Conservation (phyloP, 805 yeast genomes). For the Candida boleticola region DNA sequence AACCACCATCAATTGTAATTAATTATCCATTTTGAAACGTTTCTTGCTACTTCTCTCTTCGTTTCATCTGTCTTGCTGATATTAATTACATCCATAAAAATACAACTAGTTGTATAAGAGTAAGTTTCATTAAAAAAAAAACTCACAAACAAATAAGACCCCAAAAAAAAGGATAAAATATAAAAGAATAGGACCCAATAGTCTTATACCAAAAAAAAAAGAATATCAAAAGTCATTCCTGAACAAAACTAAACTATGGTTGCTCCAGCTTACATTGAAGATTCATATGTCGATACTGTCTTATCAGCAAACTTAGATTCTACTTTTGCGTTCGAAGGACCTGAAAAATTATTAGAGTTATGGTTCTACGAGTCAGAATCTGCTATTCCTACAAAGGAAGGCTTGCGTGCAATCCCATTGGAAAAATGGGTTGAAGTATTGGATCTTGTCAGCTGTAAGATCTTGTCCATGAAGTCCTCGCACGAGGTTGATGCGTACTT, state of each 20-base stretch:
- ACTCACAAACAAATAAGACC: slow-evolving; percentile 2
- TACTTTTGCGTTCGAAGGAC: slow-evolving; percentile 93
- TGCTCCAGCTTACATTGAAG: slow-evolving; percentile 41
- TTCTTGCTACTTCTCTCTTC: slow-evolving; percentile 50
- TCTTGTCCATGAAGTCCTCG: slow-evolving; percentile 74
- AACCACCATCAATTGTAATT: slow-evolving; percentile 5
- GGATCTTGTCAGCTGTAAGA: slow-evolving; percentile 83
- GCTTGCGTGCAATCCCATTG: slow-evolving; percentile 63
- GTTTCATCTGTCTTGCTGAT: slow-evolving; percentile 31
- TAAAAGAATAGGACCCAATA: no score
- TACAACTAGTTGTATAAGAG: slow-evolving; percentile 23
- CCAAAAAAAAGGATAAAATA: slow-evolving; percentile 1
- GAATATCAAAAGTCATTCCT: neutral
- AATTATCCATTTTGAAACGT: slow-evolving; percentile 31
- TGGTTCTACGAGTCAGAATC: slow-evolving; percentile 69
- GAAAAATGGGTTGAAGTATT: slow-evolving; percentile 69
- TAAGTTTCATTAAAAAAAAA: slow-evolving; percentile 29
- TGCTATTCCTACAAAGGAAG: slow-evolving; percentile 42
- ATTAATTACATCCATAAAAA: slow-evolving; percentile 12
- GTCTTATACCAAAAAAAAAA: slow-evolving; percentile 5
- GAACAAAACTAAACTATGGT: no score
- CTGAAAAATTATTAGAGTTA: slow-evolving; percentile 87
- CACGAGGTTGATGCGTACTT: slow-evolving; percentile 74
- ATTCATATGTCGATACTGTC: slow-evolving; percentile 70
- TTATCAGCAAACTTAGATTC: slow-evolving; percentile 80